phyloP scores from a whole-genome alignment of 208 protist genomes.

The Leishmania tropica region DNA sequence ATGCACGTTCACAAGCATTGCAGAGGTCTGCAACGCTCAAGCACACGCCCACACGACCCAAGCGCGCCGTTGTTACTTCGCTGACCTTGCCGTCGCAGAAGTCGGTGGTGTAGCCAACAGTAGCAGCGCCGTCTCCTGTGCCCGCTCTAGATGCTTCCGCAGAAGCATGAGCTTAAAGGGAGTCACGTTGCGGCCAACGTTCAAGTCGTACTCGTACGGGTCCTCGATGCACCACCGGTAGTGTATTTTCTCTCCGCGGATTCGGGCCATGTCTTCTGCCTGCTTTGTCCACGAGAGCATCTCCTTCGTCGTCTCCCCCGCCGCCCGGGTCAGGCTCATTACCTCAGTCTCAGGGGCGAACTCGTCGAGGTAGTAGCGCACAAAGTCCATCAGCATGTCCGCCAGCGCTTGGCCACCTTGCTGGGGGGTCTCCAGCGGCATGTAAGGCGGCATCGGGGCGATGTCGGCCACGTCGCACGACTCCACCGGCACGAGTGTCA shows the following conservation, averaged over 20 bases:
- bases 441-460: constrained; percentile 26
- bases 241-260: constrained; percentile 74
- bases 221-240: constrained; percentile 93
- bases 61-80: not conserved
- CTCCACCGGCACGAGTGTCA: constrained; percentile 58
- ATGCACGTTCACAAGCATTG: not conserved
- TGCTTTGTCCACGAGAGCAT: constrained; percentile 78
- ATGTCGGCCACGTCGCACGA: constrained; percentile 58
- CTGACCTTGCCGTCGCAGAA: not conserved
- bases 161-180: constrained; percentile 84
- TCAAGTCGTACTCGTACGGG: constrained; percentile 89
- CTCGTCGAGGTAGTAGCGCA: constrained; percentile 77
- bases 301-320: constrained; percentile 55
- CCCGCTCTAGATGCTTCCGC: constrained; percentile 69
- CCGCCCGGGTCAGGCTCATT: constrained; percentile 59
- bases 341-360: constrained; percentile 73
- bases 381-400: constrained; percentile 72
- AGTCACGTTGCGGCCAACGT: constrained; percentile 87
- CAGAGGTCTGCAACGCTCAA: not conserved
- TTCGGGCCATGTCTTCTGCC: constrained; percentile 77
- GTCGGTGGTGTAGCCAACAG: constrained; percentile 18
- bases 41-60: not conserved
- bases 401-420: constrained; percentile 48
- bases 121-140: constrained; percentile 62
- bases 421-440: constrained; percentile 25